Evolutionary conservation across 148 eudicot species (phyloP).

Genomic region (Vaccinium macrocarpon): DNA sequence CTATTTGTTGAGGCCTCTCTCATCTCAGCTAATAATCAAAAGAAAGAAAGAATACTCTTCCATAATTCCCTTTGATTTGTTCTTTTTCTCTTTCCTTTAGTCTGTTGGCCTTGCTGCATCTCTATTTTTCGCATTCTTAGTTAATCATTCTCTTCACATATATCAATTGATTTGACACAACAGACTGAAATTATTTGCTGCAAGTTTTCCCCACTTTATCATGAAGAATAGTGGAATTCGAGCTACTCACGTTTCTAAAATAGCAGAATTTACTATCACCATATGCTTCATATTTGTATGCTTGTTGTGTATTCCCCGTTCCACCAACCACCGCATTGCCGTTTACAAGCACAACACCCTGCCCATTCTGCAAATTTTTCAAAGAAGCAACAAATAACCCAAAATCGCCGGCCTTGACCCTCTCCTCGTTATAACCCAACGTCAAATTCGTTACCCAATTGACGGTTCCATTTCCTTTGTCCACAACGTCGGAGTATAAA

Average conservation of each 20-base stretch:
- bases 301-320: conserved; percentile 55
- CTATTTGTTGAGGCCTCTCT: no score
- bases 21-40: no score
- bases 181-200: conserved; percentile 13
- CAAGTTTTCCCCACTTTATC: conserved; percentile 51
- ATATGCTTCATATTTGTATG: conserved; percentile 27
- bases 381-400: conserved; percentile 28
- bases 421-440: conserved; percentile 45
- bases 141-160: no score
- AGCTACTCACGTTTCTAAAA: conserved; percentile 63
- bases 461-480: conserved; percentile 34
- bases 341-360: conserved; percentile 56
- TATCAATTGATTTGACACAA: no score
- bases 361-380: conserved; percentile 52
- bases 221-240: conserved; percentile 57
- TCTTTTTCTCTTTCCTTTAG: no score
- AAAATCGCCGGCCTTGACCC: conserved; percentile 15
- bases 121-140: no score
- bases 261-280: conserved; percentile 44
- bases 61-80: no score
- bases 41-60: no score
- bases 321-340: conserved; percentile 54
- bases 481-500: conserved; percentile 35
- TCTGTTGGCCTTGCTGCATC: no score
- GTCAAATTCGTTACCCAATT: conserved; percentile 43